A percentile compares a stretch with the other conserved stretches of the same genome.
These are phyloP conservation scores for Penicillium corylophilum DNA, from an alignment of 2,329 filamentous ascomycete species.

Conservation along the genomic window DNA sequence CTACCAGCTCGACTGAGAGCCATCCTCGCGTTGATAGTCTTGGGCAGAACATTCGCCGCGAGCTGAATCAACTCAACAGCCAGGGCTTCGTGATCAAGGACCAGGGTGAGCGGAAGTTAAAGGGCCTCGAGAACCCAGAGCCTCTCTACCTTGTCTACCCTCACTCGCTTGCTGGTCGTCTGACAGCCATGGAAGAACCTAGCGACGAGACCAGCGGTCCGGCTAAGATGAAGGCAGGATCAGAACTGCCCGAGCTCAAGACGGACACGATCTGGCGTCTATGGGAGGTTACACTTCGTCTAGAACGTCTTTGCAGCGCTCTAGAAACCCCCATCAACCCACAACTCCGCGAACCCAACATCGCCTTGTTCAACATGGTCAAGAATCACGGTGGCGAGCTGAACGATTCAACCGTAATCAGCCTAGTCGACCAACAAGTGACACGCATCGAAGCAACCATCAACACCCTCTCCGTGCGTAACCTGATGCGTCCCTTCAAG, in stretches of 20 bases:
- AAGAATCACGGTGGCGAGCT: slow-evolving; percentile 75
- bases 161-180: slow-evolving; percentile 75
- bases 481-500: slow-evolving; percentile 71
- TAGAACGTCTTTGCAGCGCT: slow-evolving; percentile 90
- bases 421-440: slow-evolving; percentile 92
- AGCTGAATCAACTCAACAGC: slow-evolving; percentile 80
- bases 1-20: slow-evolving; percentile 68
- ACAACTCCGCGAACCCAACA: slow-evolving; percentile 74
- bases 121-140: slow-evolving; percentile 96
- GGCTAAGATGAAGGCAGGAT: slow-evolving; percentile 60
- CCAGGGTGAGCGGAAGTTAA: slow-evolving; percentile 89
- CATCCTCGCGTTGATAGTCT: slow-evolving; percentile 70
- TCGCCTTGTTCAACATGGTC: slow-evolving; percentile 74
- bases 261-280: slow-evolving; percentile 83
- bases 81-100: slow-evolving; percentile 98
- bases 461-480: slow-evolving; percentile 73
- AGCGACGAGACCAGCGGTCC: slow-evolving; percentile 44
- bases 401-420: slow-evolving; percentile 81
- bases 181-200: slow-evolving; percentile 47
- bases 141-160: slow-evolving; percentile 95
- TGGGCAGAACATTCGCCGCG: slow-evolving; percentile 76
- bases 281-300: slow-evolving; percentile 81
- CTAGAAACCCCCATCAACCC: slow-evolving; percentile 69
- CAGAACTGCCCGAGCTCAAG: slow-evolving; percentile 73
- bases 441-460: slow-evolving; percentile 90